Conservation (phyloP, 345 rosid species). For the Corymbia maculata region DNA sequence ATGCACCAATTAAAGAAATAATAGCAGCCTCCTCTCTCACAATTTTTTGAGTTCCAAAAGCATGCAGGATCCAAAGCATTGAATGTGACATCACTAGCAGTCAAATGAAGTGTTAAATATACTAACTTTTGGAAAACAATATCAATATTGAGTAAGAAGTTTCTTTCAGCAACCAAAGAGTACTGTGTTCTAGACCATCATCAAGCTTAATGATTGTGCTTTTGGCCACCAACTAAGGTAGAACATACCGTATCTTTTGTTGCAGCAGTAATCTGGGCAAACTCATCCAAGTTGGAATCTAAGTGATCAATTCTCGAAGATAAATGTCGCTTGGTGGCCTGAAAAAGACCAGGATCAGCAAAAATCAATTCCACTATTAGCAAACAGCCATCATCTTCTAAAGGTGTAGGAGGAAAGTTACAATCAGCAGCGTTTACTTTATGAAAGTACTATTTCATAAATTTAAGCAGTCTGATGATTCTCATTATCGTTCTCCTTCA, state of each 20-base stretch:
- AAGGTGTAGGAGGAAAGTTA: neutral
- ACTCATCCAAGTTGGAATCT: conserved; percentile 41
- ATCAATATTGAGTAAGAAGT: neutral
- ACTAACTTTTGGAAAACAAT: neutral
- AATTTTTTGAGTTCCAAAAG: neutral
- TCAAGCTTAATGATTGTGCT: neutral
- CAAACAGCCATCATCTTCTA: neutral
- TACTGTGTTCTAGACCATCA: neutral
- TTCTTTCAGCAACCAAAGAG: neutral
- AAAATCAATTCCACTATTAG: neutral
- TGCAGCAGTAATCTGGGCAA: conserved; percentile 37
- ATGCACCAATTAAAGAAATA: neutral
- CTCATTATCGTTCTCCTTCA: neutral
- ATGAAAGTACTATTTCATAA: neutral
- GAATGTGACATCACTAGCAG: neutral
- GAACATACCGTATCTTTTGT: conserved; percentile 58
- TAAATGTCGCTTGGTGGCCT: conserved; percentile 61
- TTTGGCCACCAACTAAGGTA: neutral
- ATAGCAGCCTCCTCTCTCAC: neutral
- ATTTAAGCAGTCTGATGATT: neutral
- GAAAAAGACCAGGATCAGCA: neutral
- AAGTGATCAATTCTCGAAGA: conserved; percentile 46
- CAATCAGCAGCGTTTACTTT: neutral
- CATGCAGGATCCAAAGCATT: neutral
- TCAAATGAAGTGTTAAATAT: neutral